Evolutionary conservation across 2,329 filamentous ascomycete species (phyloP).

Genomic region (Elsinoe perseae): DNA sequence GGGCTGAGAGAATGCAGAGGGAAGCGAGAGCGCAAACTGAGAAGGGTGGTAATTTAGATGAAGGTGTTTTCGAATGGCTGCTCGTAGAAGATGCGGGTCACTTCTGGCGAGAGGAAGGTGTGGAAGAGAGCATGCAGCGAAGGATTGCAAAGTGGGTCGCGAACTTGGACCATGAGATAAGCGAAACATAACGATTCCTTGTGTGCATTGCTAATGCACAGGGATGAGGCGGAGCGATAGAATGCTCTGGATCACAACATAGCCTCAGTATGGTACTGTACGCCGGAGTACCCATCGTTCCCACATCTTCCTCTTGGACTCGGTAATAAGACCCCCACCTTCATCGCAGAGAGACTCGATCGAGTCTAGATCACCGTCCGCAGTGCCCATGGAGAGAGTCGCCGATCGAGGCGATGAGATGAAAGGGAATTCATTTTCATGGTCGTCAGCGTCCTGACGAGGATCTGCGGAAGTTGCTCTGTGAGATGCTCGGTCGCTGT

Average conservation of each 20-base stretch:
- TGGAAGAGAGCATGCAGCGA: conserved; percentile 23
- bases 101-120: conserved; percentile 41
- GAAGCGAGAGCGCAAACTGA: background rate
- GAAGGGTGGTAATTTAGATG: conserved; percentile 22
- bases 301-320: conserved; percentile 47
- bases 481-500: conserved; percentile 21
- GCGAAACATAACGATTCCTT: too few relatives aligned
- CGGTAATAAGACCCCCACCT: conserved; percentile 37
- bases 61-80: conserved; percentile 33
- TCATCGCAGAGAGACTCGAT: conserved; percentile 44
- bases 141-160: conserved; percentile 24
- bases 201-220: too few relatives aligned
- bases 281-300: conserved; percentile 48
- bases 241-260: too few relatives aligned
- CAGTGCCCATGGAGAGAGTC: conserved; percentile 41
- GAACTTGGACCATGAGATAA: background rate
- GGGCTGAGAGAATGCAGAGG: conserved; percentile 50
- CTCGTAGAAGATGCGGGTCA: conserved; percentile 46
- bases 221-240: too few relatives aligned
- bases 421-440: conserved; percentile 40
- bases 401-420: conserved; percentile 36
- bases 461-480: conserved; percentile 28
- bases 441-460: conserved; percentile 32
- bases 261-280: background rate
- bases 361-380: conserved; percentile 31